Percentiles rank a stretch among this genome's conserved stretches.
Evolutionary conservation across 306 rosid species (phyloP).

Genomic region (Rosa lucieae): DNA sequence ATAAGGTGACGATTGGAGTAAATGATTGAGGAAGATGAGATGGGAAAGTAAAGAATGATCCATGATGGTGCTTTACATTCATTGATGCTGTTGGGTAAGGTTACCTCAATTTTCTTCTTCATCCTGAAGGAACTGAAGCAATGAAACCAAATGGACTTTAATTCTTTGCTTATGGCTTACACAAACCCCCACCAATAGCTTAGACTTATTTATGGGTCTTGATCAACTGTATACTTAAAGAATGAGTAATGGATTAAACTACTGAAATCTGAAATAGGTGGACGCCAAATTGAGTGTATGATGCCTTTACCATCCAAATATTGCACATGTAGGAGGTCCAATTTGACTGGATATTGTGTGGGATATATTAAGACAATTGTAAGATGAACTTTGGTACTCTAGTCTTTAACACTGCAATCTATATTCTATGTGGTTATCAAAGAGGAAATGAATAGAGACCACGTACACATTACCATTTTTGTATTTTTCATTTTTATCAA

Average conservation of each 20-base stretch:
- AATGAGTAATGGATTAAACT: background rate
- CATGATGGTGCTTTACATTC: background rate
- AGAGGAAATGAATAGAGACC: no score
- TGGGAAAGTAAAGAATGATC: slow-evolving; percentile 1
- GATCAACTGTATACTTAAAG: background rate
- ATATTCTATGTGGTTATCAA: no score
- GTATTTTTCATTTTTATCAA: no score
- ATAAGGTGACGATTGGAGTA: background rate
- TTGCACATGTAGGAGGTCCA: background rate
- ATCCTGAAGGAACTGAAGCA: background rate
- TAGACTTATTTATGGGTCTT: background rate
- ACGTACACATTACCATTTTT: no score
- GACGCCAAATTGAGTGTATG: background rate
- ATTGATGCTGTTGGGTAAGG: slow-evolving; percentile 20
- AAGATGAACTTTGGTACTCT: no score
- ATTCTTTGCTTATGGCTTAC: slow-evolving; percentile 3
- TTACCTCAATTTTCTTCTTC: slow-evolving; percentile 8
- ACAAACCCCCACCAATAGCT: background rate
- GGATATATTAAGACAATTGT: background rate
- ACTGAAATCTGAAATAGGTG: background rate
- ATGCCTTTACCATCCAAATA: background rate
- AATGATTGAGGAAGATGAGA: slow-evolving; percentile 6
- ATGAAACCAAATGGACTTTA: background rate
- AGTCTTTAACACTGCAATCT: no score
- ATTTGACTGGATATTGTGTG: background rate